These are phyloP conservation scores for Calocybe cyanea DNA, from an alignment of 768 basidiomycete genomes.

Conservation along the genomic window DNA sequence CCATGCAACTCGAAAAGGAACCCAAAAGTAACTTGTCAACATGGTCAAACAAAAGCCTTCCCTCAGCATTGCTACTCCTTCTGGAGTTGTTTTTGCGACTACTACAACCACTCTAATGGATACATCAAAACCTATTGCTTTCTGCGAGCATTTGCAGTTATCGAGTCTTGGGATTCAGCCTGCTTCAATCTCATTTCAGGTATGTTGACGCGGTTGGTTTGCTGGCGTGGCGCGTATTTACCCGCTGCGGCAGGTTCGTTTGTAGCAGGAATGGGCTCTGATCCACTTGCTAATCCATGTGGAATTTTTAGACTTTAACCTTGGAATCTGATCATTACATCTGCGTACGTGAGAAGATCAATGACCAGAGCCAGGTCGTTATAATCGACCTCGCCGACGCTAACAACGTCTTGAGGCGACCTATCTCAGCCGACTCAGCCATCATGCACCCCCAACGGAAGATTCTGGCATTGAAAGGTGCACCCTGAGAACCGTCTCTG, in stretches of 20 bases:
- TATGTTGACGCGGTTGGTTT: slow-evolving; percentile 40
- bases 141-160: slow-evolving; percentile 90
- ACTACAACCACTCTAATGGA: slow-evolving; percentile 44
- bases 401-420: slow-evolving; percentile 93
- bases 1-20: background rate
- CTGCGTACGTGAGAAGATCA: slow-evolving; percentile 93
- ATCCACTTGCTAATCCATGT: slow-evolving; percentile 1
- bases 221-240: slow-evolving; percentile 33
- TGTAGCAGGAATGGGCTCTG: slow-evolving; percentile 5
- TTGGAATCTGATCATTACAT: slow-evolving; percentile 98
- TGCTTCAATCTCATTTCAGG: slow-evolving; percentile 95
- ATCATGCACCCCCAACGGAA: slow-evolving; percentile 98
- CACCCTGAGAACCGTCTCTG: slow-evolving; percentile 17
- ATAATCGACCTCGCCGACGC: slow-evolving; percentile 97
- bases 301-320: slow-evolving; percentile 67
- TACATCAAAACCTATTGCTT: slow-evolving; percentile 75
- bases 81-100: slow-evolving; percentile 13
- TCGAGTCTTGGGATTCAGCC: slow-evolving; percentile 96
- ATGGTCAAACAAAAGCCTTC: slow-evolving; percentile 12
- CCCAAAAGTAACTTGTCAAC: slow-evolving; percentile 5
- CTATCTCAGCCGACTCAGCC: slow-evolving; percentile 97
- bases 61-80: slow-evolving; percentile 4
- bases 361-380: slow-evolving; percentile 96
- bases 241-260: slow-evolving; percentile 28
- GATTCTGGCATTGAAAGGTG: slow-evolving; percentile 93